phyloP scores from a whole-genome alignment of 2,329 filamentous ascomycete species.

The Hypomyces perniciosus region DNA sequence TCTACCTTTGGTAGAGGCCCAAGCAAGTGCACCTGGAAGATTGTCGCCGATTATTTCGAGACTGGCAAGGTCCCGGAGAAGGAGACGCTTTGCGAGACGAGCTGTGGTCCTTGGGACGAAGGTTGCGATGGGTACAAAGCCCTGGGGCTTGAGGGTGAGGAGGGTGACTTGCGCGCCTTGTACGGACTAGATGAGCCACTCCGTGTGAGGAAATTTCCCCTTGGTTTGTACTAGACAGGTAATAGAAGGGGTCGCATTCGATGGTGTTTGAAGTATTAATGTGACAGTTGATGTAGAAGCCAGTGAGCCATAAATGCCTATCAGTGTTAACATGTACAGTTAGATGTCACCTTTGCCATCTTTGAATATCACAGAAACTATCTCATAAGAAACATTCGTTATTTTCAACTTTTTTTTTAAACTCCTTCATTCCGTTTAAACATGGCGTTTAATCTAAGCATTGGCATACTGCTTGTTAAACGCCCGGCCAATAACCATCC shows the following conservation, averaged over 20 bases:
- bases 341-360: background rate
- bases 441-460: conserved; percentile 16
- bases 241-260: background rate
- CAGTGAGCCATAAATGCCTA: background rate
- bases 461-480: conserved; percentile 79
- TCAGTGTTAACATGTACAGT: too few species aligned
- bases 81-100: conserved; percentile 15
- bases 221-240: background rate
- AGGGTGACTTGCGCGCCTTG: background rate
- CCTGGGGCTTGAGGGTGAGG: background rate
- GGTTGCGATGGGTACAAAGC: background rate
- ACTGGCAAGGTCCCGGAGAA: conserved; percentile 16
- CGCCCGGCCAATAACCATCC: conserved; percentile 88
- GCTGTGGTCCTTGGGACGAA: conserved; percentile 19
- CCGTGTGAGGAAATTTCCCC: background rate
- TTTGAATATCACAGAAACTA: background rate
- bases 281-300: background rate
- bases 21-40: conserved; percentile 15
- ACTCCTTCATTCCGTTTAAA: background rate
- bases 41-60: conserved; percentile 17
- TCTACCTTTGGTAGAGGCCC: conserved; percentile 4
- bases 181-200: background rate
- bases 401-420: background rate
- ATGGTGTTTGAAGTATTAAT: too few species aligned
- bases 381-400: background rate